Conservation (phyloP, 306 rosid genomes). For the Styphnolobium japonicum region DNA sequence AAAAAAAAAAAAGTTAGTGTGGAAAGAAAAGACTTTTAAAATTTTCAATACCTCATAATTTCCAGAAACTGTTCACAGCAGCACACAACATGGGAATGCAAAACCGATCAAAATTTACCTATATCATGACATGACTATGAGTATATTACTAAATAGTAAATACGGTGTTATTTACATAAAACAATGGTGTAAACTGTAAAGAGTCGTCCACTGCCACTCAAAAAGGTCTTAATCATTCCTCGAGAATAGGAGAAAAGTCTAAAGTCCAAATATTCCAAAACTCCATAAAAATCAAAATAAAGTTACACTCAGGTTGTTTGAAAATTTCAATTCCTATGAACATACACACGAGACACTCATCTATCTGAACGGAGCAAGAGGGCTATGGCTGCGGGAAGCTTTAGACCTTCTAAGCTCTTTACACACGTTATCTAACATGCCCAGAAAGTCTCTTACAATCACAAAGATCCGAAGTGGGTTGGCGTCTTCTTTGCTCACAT, state of each 20-base stretch:
- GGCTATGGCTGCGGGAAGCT: constrained; percentile 51
- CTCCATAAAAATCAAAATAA: constrained; percentile 19
- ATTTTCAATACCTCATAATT: too few relatives aligned
- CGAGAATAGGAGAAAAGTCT: neutral
- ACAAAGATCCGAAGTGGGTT: constrained; percentile 84
- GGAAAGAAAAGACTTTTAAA: too few relatives aligned
- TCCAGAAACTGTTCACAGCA: too few relatives aligned
- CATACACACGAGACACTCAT: constrained; percentile 25
- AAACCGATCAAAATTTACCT: too few relatives aligned
- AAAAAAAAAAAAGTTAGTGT: too few relatives aligned
- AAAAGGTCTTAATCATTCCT: neutral
- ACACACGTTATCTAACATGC: constrained; percentile 87
- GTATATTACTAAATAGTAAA: too few relatives aligned
- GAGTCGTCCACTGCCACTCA: neutral
- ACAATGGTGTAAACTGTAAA: neutral
- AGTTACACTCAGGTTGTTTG: constrained; percentile 32
- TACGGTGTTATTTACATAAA: too few relatives aligned
- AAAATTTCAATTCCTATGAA: constrained; percentile 25
- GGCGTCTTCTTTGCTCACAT: constrained; percentile 78
- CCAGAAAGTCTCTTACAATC: constrained; percentile 89
- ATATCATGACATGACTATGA: too few relatives aligned
- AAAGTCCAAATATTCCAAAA: constrained; percentile 21
- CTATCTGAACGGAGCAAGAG: constrained; percentile 81
- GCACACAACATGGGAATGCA: too few relatives aligned
- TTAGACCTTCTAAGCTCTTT: constrained; percentile 76